Evolutionary conservation across 2,329 filamentous ascomycete species (phyloP), one percentile per base, ranked within the genome.

Genomic region (Colletotrichum sp.): DNA sequence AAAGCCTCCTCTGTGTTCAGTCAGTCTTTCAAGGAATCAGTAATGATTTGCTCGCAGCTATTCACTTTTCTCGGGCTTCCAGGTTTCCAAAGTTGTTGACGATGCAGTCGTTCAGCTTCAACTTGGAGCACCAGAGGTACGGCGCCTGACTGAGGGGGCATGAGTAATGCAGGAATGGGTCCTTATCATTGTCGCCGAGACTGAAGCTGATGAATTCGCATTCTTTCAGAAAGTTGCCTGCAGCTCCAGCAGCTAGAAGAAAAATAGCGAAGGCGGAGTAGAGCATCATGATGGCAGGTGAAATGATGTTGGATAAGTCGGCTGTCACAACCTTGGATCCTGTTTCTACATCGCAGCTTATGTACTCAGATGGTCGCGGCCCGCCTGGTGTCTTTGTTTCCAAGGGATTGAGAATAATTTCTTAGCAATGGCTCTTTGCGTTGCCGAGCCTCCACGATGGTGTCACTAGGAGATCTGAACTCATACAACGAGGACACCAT

Each of bases 71-170:
- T 32, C 39, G 36, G 9, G 24, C 64, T 18, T 26, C 21, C 18
- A 67, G 64, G 24, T n/a, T 30, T 12, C 64, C 64, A 8, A 12
- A 13, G 26, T 55, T 44, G 8, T 67, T 67, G 16, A 52, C 64
- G n/a, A 67, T 21, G 39, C 64, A 67, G 64, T 67, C 64, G 26
- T 52, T 67, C 10, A 67, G 39, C 39, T 49, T 52, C 36, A 67
- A 52, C 39, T 52, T 67, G 26, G 64, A 67, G 64, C 64, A 67
- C 64, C 26, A 52, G 21, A 67, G 21, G n/a, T 52, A 67, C 24
- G 64, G 64, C 16, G 64, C 24, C 5, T 52, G 13, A 5, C n/a
- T 52, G 18, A 52, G 26, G 3, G 64, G 64, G 6, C 39, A 67
- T 30, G 64, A 55, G 64, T 67, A 55, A 32, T 67, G 64, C 16